Evolutionary conservation across 208 protist genomes (phyloP).

Genomic region (Zelonia costaricensis): DNA sequence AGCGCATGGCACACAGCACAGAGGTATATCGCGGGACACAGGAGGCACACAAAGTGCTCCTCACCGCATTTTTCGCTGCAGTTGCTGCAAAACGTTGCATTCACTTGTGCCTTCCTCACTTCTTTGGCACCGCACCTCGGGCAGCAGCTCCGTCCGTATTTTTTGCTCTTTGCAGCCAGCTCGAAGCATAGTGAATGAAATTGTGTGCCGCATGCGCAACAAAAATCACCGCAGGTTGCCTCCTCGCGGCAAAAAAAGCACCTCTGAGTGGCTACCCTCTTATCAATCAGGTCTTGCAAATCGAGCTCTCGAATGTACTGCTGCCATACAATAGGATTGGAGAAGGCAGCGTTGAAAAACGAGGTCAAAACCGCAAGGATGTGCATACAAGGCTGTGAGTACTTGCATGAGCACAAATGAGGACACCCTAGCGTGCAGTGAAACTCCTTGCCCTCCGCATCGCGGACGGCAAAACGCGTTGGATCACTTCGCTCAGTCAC

Average conservation of each 20-base stretch:
- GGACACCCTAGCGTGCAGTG: constrained; percentile 52
- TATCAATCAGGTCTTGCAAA: constrained; percentile 42
- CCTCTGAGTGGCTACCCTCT: constrained; percentile 2
- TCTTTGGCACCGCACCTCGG: not conserved
- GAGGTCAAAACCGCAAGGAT: constrained; percentile 60
- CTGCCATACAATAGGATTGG: constrained; percentile 74
- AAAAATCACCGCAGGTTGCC: not conserved
- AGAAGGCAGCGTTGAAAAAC: constrained; percentile 33
- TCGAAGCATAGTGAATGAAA: constrained; percentile 36
- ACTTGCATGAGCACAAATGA: constrained; percentile 59
- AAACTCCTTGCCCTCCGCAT: constrained; percentile 27
- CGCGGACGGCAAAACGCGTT: constrained; percentile 41
- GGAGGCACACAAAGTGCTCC: constrained; percentile 44
- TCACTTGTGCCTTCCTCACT: not conserved
- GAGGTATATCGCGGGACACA: constrained; percentile 48
- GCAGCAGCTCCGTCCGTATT: not conserved
- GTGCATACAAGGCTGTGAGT: constrained; percentile 66
- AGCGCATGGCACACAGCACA: constrained; percentile 44
- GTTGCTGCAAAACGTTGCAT: constrained; percentile 8
- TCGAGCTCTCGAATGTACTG: constrained; percentile 54
- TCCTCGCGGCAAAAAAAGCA: constrained; percentile 40
- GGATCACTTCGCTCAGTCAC: constrained; percentile 23
- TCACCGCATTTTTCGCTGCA: constrained; percentile 17
- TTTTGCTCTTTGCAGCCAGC: constrained; percentile 1
- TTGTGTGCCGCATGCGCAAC: constrained; percentile 9